Conservation (phyloP, 129 eudicot genomes). For the Glebionis coronaria region DNA sequence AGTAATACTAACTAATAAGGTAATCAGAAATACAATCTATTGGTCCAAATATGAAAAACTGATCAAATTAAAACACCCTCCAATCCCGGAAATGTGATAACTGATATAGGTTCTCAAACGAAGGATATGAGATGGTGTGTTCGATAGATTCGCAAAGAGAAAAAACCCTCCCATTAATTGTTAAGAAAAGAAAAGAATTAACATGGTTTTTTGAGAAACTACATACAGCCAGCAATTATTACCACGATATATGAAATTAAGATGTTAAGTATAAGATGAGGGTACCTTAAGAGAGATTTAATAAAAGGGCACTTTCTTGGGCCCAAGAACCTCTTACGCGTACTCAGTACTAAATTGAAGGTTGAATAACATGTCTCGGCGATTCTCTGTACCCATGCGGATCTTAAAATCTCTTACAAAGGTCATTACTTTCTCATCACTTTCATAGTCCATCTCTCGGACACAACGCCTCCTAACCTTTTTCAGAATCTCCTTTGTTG, state of each 20-base stretch:
- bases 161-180: no score
- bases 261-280: background rate
- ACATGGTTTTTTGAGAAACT: background rate
- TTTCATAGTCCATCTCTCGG: constrained; percentile 70
- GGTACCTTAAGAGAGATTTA: constrained; percentile 14
- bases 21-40: no score
- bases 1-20: no score
- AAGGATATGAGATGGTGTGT: no score
- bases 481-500: constrained; percentile 65
- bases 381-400: constrained; percentile 64
- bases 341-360: constrained; percentile 51
- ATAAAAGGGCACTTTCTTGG: constrained; percentile 19
- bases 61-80: background rate
- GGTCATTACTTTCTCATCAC: constrained; percentile 42
- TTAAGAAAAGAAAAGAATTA: background rate
- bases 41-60: background rate
- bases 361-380: constrained; percentile 62
- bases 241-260: no score
- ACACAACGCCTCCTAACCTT: constrained; percentile 76
- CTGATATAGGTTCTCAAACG: no score
- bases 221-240: background rate
- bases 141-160: background rate
- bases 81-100: background rate
- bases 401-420: constrained; percentile 51
- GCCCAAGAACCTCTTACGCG: constrained; percentile 29